phyloP scores from a whole-genome alignment of 1,284 basidiomycete species.

The Xerocomus amazonicus region DNA sequence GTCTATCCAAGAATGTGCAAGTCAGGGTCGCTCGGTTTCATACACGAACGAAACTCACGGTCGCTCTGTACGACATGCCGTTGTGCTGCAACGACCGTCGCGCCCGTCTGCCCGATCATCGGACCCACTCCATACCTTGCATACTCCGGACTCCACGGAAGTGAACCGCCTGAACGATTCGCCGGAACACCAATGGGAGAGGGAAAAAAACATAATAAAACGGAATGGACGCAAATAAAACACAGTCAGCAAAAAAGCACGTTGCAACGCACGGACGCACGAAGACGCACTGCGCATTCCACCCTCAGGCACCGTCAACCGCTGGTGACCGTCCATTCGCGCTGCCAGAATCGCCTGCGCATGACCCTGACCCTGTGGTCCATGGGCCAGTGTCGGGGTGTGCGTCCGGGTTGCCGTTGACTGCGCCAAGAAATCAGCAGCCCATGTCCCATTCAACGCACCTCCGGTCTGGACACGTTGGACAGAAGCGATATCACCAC shows the following conservation, averaged over 20 bases:
- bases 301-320: background rate
- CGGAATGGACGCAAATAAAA: background rate
- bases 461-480: slow-evolving; percentile 30
- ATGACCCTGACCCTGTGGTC: slow-evolving; percentile 3
- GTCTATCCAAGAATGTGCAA: slow-evolving; percentile 29
- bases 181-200: background rate
- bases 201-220: background rate
- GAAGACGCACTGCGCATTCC: slow-evolving; percentile 20
- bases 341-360: slow-evolving; percentile 5
- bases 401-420: slow-evolving; percentile 29
- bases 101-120: slow-evolving; percentile 35
- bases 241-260: slow-evolving; percentile 4
- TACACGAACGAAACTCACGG: slow-evolving; percentile 29
- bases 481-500: slow-evolving; percentile 13
- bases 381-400: background rate
- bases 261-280: slow-evolving; percentile 1
- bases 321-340: slow-evolving; percentile 14
- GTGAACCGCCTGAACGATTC: slow-evolving; percentile 22
- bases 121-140: slow-evolving; percentile 35
- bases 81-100: slow-evolving; percentile 32
- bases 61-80: slow-evolving; percentile 33
- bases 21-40: background rate
- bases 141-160: slow-evolving; percentile 39
- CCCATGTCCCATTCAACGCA: slow-evolving; percentile 20
- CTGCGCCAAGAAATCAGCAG: slow-evolving; percentile 51